Percentiles rank a stretch among this genome's conserved stretches.
These are phyloP conservation scores for Exserohilum turcica DNA, from an alignment of 2,329 filamentous ascomycete genomes.

Conservation along the genomic window DNA sequence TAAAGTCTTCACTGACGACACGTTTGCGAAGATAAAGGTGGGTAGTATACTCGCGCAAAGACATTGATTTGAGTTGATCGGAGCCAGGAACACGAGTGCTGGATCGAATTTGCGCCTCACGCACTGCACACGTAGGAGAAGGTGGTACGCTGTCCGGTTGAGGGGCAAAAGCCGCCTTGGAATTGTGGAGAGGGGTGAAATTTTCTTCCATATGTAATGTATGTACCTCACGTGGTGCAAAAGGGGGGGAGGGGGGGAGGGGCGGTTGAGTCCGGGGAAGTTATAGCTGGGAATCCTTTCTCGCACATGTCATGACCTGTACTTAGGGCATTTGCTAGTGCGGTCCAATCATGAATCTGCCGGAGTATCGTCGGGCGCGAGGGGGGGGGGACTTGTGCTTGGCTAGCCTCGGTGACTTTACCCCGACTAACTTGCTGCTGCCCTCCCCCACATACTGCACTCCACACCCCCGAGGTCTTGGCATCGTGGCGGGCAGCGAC, in stretches of 20 bases:
- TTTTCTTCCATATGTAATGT: neutral
- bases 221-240: neutral
- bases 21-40: conserved; percentile 22
- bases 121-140: neutral
- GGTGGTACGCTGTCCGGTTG: neutral
- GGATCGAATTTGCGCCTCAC: conserved; percentile 6
- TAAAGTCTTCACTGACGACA: conserved; percentile 50
- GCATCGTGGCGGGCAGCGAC: conserved; percentile 10
- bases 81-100: conserved; percentile 15
- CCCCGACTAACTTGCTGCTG: too few species aligned
- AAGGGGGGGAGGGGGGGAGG: too few species aligned
- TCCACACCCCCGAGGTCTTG: conserved; percentile 19
- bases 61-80: too few species aligned
- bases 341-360: conserved; percentile 15
- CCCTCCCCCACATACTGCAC: conserved; percentile 15
- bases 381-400: too few species aligned
- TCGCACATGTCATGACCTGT: conserved; percentile 1
- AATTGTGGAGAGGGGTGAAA: conserved; percentile 9
- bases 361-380: conserved; percentile 8
- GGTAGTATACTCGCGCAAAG: too few species aligned
- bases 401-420: conserved; percentile 10
- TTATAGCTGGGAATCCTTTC: neutral
- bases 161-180: neutral
- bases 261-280: too few species aligned
- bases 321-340: conserved; percentile 8